phyloP scores from a whole-genome alignment of 805 yeast genomes.

The Candida mattraensis region DNA sequence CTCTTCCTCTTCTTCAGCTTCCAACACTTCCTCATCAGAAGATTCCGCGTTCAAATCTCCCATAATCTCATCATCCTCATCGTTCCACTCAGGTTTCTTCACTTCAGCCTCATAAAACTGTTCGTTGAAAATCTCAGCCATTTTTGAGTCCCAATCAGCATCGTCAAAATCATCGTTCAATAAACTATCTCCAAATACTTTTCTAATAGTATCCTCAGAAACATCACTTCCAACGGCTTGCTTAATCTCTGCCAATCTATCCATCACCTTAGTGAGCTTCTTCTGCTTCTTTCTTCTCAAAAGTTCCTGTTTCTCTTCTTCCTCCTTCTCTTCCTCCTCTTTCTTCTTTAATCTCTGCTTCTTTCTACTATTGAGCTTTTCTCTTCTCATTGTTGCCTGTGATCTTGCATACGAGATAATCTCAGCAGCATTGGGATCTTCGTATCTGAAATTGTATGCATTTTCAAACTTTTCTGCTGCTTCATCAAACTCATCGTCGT shows the following conservation, averaged over 20 bases:
- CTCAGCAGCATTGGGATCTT: constrained; percentile 87
- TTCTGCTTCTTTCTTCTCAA: constrained; percentile 70
- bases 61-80: constrained; percentile 57
- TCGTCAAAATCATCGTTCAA: constrained; percentile 87
- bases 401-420: constrained; percentile 93
- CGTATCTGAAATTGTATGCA: constrained; percentile 93
- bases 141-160: constrained; percentile 85
- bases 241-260: constrained; percentile 62
- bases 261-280: constrained; percentile 76
- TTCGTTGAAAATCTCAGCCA: constrained; percentile 84
- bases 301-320: constrained; percentile 55
- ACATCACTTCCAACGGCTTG: constrained; percentile 68
- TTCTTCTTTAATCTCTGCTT: constrained; percentile 74
- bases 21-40: constrained; percentile 33
- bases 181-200: constrained; percentile 71
- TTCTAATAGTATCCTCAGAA: constrained; percentile 56
- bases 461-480: constrained; percentile 89
- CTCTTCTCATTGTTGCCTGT: constrained; percentile 88
- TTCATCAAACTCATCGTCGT: constrained; percentile 86
- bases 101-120: constrained; percentile 65
- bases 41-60: constrained; percentile 35
- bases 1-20: constrained; percentile 25
- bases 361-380: constrained; percentile 71
- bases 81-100: constrained; percentile 65
- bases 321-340: constrained; percentile 51